Evolutionary conservation across 2,329 filamentous ascomycete genomes (phyloP), one percentile per base, ranked within the genome.

Genomic region (Dothiorella sarmentorum): DNA sequence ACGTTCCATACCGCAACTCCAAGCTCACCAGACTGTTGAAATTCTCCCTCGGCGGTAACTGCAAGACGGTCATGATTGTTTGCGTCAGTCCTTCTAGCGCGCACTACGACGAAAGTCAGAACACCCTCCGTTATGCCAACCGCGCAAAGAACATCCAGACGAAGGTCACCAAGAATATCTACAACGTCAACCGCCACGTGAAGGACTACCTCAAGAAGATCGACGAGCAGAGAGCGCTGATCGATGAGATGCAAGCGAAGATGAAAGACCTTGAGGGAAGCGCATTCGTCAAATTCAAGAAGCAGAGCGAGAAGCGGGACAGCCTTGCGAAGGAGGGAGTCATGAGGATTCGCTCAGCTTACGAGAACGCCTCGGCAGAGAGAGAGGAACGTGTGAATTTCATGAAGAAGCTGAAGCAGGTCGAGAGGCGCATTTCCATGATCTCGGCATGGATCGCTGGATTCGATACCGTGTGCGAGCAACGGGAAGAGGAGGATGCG

Each of bases 201-300:
- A 99, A 99, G 78, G 94, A 99, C 75, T 99, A 96, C 76, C 77
- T 99, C 71, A 94, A 97, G 79, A 97, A 97, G 82, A 99, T 99
- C 67, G 93, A 99, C 70, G 94, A 99, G 76, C 93, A 99, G 72
- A 92, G 96, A 82, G 88, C 86, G n/a, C 76, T 97, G 69, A 99
- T 99, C 73, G 96, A 96, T 66, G 92, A 97, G 71, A 83, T 99
- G 58, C 91, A 94, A 76, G 89, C 89, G 24, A 90, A 97, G 72
- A 91, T 96, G 70, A 95, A 91, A 71, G 90, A 97, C 58, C 87
- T 87, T 4, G 94, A 97, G 69, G 84, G 83, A 35, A 79, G 85
- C 3, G 91, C 91, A 51, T 93, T 93, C 65, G 81, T 84, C 65
- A 97, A 97, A 69, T 96, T 97, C 76, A 87, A 87, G 67, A 97